A percentile compares a stretch with the other conserved stretches of the same genome.
Evolutionary conservation across 1,284 basidiomycete species (phyloP).

Genomic region (Violaceomyces palustris): DNA sequence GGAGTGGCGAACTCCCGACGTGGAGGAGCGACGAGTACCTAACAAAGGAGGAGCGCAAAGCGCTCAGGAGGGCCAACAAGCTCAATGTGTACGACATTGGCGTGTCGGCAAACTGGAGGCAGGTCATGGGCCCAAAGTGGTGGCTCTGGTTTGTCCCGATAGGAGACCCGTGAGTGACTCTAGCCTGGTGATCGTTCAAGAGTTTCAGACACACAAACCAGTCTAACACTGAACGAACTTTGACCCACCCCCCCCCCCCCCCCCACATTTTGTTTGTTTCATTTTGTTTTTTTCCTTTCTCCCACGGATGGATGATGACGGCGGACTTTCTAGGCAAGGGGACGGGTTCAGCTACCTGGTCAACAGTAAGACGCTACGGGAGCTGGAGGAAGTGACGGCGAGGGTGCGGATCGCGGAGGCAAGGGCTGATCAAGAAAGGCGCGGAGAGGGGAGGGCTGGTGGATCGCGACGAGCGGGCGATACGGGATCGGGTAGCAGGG

Average conservation of each 20-base stretch:
- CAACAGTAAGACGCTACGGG: constrained; percentile 14
- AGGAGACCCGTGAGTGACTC: constrained; percentile 22
- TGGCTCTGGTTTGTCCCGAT: constrained; percentile 38
- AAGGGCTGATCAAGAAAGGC: background rate
- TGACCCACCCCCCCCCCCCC: background rate
- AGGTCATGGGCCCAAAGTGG: constrained; percentile 33
- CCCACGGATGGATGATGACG: no score
- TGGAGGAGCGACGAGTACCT: constrained; percentile 38
- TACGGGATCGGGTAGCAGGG: background rate
- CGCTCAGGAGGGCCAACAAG: constrained; percentile 34
- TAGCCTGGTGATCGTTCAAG: background rate
- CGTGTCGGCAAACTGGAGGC: constrained; percentile 23
- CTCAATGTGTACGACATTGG: constrained; percentile 48
- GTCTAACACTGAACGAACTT: no score
- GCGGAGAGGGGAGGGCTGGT: background rate
- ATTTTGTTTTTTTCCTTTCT: no score
- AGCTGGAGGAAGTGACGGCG: constrained; percentile 30
- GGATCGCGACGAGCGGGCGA: background rate
- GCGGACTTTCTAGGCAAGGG: constrained; percentile 2
- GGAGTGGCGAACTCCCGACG: background rate
- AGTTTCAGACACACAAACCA: background rate
- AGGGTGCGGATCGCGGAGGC: constrained; percentile 6
- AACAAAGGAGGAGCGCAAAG: constrained; percentile 26
- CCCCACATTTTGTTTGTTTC: no score
- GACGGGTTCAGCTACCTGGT: constrained; percentile 30